Base-by-base conservation (phyloP, 192 early-diverging fungal genomes). In the Haplosporangium gracile region DNA sequence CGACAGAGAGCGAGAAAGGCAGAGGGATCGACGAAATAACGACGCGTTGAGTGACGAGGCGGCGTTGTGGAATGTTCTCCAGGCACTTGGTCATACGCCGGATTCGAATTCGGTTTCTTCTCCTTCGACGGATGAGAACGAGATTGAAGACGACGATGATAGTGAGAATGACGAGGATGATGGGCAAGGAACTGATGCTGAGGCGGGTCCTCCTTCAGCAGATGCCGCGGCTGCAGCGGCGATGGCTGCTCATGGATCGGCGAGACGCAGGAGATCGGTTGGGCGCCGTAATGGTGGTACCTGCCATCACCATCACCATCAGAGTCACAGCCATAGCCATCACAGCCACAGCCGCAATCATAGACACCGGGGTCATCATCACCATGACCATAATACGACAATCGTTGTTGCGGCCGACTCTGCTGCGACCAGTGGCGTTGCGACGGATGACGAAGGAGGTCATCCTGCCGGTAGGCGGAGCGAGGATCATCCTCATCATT, bases 151-250 rank as follows among this genome's bases (percentile, higher is more conserved):
- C 39, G 75, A 78, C 15, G 13, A 34, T 34, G 82, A 68, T 36
- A 73, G 60, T 68, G 75, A 78, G 29, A 5, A 34, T 34, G 82
- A 69, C 70, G 70, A 78, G 22, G 82, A 83, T 40, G 45, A 63
- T 29, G 76, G 45, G 4, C 34, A 45, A 65, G 76, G 34, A 6
- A 39, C 45, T 1, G 74, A 63, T 40, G 74, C 9, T 53, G 57
- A n/a, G 13, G 55, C 43, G 11, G 0, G 11, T 24, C 11, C 71
- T 24, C 5, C 24, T 45, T 29, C 71, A 49, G 26, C 43, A 5
- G 42, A 6, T 72, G 5, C 36, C 4, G 16, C 1, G 55, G 9
- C 6, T n/a, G 32, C 34, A 40, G 42, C 43, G 13, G 60, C 43
- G 7, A 57, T 22, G 8, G 24, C 15, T 10, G 49, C 43, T 15